Evolutionary conservation across 305 asterid genomes (phyloP).

Genomic region (Solanum chacoense): DNA sequence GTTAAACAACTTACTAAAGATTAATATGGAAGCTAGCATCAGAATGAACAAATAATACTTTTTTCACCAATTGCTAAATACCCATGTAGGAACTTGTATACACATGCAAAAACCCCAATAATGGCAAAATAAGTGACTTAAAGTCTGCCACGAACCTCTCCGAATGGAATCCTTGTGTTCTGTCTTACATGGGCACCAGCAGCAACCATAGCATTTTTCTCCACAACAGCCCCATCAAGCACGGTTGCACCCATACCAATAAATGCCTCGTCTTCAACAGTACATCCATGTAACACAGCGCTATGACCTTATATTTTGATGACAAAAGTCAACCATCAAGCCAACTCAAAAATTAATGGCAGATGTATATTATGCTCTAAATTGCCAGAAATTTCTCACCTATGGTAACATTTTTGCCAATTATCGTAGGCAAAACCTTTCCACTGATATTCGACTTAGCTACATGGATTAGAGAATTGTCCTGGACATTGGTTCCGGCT

Average conservation of each 20-base stretch:
- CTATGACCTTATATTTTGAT: slow-evolving; percentile 58
- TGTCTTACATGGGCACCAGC: slow-evolving; percentile 99
- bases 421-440: slow-evolving; percentile 69
- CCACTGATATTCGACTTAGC: slow-evolving; percentile 90
- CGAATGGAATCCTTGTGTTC: slow-evolving; percentile 71
- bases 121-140: not conserved
- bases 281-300: slow-evolving; percentile 89
- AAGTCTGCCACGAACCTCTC: slow-evolving; percentile 56
- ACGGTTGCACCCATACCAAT: slow-evolving; percentile 93
- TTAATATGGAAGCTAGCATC: not conserved
- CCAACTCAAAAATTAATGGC: not conserved
- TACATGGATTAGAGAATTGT: slow-evolving; percentile 89
- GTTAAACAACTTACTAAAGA: not conserved
- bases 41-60: not conserved
- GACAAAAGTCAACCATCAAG: slow-evolving; percentile 1
- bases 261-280: slow-evolving; percentile 89
- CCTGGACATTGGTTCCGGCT: slow-evolving; percentile 89
- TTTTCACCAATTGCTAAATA: not conserved
- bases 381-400: slow-evolving; percentile 41
- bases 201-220: slow-evolving; percentile 96
- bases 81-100: not conserved
- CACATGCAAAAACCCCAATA: not conserved
- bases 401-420: slow-evolving; percentile 85
- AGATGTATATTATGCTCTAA: not conserved
- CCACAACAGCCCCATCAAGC: slow-evolving; percentile 91